Conservation (phyloP, 352 stramenopile genomes). For the Pythium brachiatum region DNA sequence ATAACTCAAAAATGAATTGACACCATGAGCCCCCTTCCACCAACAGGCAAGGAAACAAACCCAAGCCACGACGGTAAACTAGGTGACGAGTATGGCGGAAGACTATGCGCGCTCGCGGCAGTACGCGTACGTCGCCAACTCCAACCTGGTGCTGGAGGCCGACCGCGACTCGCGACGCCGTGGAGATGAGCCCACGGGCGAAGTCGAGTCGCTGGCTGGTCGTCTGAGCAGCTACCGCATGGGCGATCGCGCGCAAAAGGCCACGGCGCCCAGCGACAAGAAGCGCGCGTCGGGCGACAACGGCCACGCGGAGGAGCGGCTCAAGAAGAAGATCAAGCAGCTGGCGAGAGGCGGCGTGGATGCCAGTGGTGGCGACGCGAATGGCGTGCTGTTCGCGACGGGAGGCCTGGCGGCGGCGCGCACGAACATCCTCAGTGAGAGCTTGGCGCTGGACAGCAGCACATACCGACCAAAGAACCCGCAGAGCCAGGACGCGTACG, state of each 20-base stretch:
- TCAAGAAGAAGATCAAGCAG: conserved; percentile 74
- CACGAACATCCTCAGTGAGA: conserved; percentile 73
- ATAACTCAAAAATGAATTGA: background rate
- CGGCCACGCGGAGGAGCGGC: conserved; percentile 39
- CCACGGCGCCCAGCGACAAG: conserved; percentile 43
- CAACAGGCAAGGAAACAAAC: background rate
- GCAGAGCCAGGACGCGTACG: conserved; percentile 87
- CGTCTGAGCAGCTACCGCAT: conserved; percentile 72
- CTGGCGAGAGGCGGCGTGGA: conserved; percentile 27
- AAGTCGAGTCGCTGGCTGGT: conserved; percentile 83
- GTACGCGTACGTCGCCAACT: conserved; percentile 93
- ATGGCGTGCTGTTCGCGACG: conserved; percentile 51
- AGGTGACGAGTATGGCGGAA: conserved; percentile 74
- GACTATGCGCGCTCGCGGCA: conserved; percentile 86
- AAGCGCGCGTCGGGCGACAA: conserved; percentile 28
- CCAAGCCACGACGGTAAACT: no score
- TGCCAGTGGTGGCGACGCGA: conserved; percentile 4
- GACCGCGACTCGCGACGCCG: conserved; percentile 82
- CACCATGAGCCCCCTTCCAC: conserved; percentile 10
- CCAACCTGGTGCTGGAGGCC: conserved; percentile 93
- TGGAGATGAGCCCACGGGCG: conserved; percentile 80
- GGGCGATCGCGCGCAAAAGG: conserved; percentile 80
- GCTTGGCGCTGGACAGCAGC: conserved; percentile 65
- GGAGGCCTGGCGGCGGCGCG: conserved; percentile 38
- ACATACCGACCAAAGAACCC: conserved; percentile 88